Evolutionary conservation across 441 rosid species (phyloP), one percentile per base, ranked within the genome.

Genomic region (Jatropha podagrica): DNA sequence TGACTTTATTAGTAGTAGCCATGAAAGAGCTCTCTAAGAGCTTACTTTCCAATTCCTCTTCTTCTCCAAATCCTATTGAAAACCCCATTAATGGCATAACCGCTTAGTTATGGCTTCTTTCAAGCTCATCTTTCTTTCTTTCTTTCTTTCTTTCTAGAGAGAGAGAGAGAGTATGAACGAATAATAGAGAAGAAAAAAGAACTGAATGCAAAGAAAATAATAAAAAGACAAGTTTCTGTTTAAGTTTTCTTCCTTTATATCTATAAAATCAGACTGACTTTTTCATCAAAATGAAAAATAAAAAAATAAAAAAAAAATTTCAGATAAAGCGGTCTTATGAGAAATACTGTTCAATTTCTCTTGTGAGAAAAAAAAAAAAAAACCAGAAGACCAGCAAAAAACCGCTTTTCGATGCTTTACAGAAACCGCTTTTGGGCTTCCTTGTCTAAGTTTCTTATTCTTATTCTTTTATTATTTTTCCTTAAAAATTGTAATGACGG

Each of bases 321-420:
- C 79, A 83, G 83, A 87, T 82, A 79, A 83, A 86, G 86, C 88
- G 86, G 90, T 87, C 84, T 77, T 71, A 56, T n/a, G 55, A 80
- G 78, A 78, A 81, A 82, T 83, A 66, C 56, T 76, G 68, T 85
- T 87, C 84, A 67, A 74, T 77, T 74, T 83, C 78, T 73, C 73
- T 66, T 14, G 26, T 32, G 56, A 63, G 26, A 79, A 40, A 32
- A 32, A 23, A 23, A n/a, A n/a, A 38, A 23, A 62, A 80, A 80
- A 73, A 77, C 40, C 40, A 64, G 58, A 77, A 63, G 73, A 68
- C 68, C 38, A 13, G 15, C 26, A 48, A 20, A 77, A 79, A 81
- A 79, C 75, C 74, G 66, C 80, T 67, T 40, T 75, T n/a, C 15
- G 15, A 5, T 62, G 9, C 8, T 18, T 12, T 14, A 18, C 44